Evolutionary conservation across 75 land plant genomes (phyloP).

Genomic region (Picea sitchensis): DNA sequence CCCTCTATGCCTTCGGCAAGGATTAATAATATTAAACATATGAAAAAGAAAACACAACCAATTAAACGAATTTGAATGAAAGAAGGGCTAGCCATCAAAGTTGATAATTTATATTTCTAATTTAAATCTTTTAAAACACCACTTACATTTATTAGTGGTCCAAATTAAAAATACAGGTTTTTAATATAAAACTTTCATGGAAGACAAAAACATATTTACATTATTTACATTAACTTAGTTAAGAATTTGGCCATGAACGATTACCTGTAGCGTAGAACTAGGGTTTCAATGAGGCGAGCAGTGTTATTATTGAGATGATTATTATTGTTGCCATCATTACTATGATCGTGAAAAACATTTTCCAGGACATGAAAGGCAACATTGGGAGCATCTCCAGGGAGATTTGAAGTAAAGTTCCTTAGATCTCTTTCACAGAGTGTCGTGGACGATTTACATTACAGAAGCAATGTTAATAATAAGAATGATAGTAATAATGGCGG

Average conservation of each 20-base stretch:
- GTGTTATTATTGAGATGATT: background rate
- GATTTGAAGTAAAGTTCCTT: conserved; percentile 29
- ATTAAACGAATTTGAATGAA: no score
- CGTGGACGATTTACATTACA: background rate
- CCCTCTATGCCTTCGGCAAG: no score
- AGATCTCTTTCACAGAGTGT: conserved; percentile 8
- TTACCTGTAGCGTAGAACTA: background rate
- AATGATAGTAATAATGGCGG: background rate
- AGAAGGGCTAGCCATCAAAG: no score
- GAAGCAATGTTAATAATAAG: background rate
- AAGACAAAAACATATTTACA: no score
- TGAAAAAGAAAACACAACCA: no score
- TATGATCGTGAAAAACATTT: conserved; percentile 4
- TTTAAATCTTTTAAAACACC: no score
- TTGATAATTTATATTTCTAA: no score
- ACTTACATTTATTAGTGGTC: no score
- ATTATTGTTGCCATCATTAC: no score
- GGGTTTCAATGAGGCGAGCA: background rate
- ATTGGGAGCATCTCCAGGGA: conserved; percentile 37
- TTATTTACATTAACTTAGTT: background rate
- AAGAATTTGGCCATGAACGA: conserved; percentile 3
- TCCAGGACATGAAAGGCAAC: background rate
- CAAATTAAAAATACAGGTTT: no score
- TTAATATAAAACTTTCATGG: no score
- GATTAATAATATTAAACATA: no score